phyloP scores from a whole-genome alignment of 768 basidiomycete genomes.

The Paxillus rubicundulus region DNA sequence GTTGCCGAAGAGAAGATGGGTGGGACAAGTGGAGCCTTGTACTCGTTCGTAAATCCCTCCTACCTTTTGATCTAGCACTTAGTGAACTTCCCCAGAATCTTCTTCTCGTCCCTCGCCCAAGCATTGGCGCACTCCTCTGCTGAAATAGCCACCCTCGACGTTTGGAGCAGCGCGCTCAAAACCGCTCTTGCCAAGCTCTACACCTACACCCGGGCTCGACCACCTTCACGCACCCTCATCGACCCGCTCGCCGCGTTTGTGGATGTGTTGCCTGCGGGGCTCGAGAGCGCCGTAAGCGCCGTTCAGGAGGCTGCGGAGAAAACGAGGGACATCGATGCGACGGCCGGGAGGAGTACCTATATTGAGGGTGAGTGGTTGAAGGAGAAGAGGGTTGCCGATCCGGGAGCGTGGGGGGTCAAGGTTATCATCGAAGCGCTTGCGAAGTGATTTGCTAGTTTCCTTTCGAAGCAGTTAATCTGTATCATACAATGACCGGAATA shows the following conservation, averaged over 20 bases:
- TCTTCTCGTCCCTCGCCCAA: conserved; percentile 85
- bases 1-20: conserved; percentile 86
- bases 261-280: conserved; percentile 32
- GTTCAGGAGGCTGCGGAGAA: conserved; percentile 66
- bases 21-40: conserved; percentile 87
- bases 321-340: conserved; percentile 76
- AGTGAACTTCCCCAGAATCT: conserved; percentile 58
- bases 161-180: conserved; percentile 61
- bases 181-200: conserved; percentile 62
- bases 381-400: conserved; percentile 69
- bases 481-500: background rate
- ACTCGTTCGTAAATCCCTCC: conserved; percentile 60
- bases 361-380: conserved; percentile 67
- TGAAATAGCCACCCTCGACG: conserved; percentile 37
- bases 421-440: conserved; percentile 60
- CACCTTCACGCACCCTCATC: conserved; percentile 88
- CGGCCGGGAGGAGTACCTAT: conserved; percentile 88
- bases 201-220: conserved; percentile 84
- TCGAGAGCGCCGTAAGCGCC: conserved; percentile 53
- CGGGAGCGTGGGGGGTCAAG: conserved; percentile 91
- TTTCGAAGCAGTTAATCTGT: background rate
- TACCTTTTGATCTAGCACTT: background rate
- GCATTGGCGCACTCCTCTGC: conserved; percentile 46
- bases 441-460: background rate
- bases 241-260: conserved; percentile 86